phyloP scores from a whole-genome alignment of 2,329 filamentous ascomycete species.

The Colletotrichum tamarilloi region DNA sequence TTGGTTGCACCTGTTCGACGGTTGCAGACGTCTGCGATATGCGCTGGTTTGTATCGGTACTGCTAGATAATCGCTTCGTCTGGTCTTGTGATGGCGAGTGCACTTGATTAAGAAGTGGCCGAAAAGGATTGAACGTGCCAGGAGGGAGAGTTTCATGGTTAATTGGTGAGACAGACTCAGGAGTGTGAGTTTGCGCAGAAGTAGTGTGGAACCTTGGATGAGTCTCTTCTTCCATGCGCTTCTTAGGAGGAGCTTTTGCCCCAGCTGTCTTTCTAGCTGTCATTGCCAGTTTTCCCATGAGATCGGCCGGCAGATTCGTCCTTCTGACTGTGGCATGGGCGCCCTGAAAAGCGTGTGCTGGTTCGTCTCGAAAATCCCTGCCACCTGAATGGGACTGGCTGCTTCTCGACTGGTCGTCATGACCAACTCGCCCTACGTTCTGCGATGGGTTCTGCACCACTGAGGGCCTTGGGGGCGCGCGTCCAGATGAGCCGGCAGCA shows the following conservation, averaged over 20 bases:
- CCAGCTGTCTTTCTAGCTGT: constrained; percentile 19
- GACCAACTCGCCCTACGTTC: not conserved
- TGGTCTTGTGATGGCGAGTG: not conserved
- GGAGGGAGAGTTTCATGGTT: not conserved
- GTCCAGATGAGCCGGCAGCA: not conserved
- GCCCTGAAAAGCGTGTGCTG: no score
- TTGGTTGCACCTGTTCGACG: not conserved
- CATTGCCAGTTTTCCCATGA: constrained; percentile 6
- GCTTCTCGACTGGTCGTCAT: not conserved
- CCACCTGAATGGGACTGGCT: not conserved
- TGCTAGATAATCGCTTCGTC: not conserved
- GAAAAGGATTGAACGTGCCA: not conserved
- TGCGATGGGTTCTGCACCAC: constrained; percentile 1
- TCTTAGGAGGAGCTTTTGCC: not conserved
- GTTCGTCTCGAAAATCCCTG: not conserved
- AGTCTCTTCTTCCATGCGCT: not conserved
- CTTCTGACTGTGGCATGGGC: constrained; percentile 1
- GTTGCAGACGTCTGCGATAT: not conserved
- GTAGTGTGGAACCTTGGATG: not conserved
- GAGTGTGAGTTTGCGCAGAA: not conserved
- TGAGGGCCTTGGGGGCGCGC: not conserved
- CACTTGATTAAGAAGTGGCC: not conserved
- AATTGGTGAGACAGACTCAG: not conserved
- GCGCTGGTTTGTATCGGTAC: not conserved
- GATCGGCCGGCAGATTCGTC: constrained; percentile 13